phyloP scores from a whole-genome alignment of 2,329 filamentous ascomycete species.

The Metarhizium guizhouense region DNA sequence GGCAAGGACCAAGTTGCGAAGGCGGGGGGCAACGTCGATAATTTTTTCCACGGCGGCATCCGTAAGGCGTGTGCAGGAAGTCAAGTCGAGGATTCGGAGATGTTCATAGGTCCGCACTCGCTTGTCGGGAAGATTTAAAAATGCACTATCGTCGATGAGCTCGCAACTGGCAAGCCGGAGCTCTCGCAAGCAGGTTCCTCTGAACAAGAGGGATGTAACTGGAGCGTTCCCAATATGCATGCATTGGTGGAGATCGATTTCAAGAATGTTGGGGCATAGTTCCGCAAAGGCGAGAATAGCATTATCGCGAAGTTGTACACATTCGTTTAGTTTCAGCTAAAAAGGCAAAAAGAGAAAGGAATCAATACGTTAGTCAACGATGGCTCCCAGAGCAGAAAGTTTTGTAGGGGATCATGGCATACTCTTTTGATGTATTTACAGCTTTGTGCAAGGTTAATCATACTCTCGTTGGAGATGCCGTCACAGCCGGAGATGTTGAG shows the following conservation, averaged over 20 bases:
- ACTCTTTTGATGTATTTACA: constrained; percentile 84
- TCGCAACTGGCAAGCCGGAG: constrained; percentile 79
- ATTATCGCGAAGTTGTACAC: constrained; percentile 71
- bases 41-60: constrained; percentile 86
- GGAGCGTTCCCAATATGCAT: constrained; percentile 71
- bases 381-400: not conserved
- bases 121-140: constrained; percentile 63
- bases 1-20: constrained; percentile 86
- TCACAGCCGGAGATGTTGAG: constrained; percentile 85
- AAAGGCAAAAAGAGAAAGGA: not conserved
- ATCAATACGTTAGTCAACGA: not conserved
- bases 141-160: constrained; percentile 79
- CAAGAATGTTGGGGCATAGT: constrained; percentile 85
- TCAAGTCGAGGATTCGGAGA: constrained; percentile 86
- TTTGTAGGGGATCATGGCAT: constrained; percentile 22
- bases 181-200: constrained; percentile 79
- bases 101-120: constrained; percentile 61
- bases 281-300: constrained; percentile 79
- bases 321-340: constrained; percentile 90
- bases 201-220: constrained; percentile 69
- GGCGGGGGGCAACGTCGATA: constrained; percentile 72
- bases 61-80: constrained; percentile 74
- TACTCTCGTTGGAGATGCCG: constrained; percentile 76
- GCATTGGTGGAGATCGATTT: constrained; percentile 91
- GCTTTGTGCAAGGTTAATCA: constrained; percentile 69